A percentile compares a stretch with the other conserved stretches of the same genome.
Conservation (phyloP, 139 green algal genomes). For the Tetraselmis striata region DNA sequence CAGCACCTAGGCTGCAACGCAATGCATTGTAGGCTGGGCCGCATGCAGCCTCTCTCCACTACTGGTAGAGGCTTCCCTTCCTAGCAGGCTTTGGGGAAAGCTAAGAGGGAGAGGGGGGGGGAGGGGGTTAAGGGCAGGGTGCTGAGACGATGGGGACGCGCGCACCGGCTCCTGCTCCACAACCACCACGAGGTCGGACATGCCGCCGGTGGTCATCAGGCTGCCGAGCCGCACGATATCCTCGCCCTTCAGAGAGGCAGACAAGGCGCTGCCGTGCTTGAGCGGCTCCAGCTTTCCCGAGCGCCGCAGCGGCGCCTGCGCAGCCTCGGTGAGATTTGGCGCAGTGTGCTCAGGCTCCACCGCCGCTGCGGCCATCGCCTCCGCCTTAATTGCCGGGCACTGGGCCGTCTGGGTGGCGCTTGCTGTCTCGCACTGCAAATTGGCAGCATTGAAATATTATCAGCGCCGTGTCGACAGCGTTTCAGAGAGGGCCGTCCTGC, state of each 20-base stretch:
- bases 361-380: not conserved
- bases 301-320: no score
- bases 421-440: no score
- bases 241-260: not conserved
- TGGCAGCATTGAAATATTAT: not conserved
- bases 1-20: no score
- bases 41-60: no score
- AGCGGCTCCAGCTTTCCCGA: not conserved
- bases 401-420: not conserved
- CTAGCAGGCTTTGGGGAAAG: no score
- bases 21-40: no score
- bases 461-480: not conserved
- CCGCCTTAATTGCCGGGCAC: no score
- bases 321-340: not conserved
- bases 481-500: not conserved
- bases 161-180: not conserved
- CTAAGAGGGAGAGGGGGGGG: no score
- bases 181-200: not conserved
- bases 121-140: no score
- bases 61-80: no score
- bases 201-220: not conserved
- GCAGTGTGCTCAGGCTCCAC: not conserved
- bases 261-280: not conserved
- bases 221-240: not conserved
- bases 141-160: not conserved